A percentile compares a stretch with the other conserved stretches of the same genome.
Evolutionary conservation across 1,139 yeast genomes (phyloP).

Genomic region (Yamadazyma atlantica): DNA sequence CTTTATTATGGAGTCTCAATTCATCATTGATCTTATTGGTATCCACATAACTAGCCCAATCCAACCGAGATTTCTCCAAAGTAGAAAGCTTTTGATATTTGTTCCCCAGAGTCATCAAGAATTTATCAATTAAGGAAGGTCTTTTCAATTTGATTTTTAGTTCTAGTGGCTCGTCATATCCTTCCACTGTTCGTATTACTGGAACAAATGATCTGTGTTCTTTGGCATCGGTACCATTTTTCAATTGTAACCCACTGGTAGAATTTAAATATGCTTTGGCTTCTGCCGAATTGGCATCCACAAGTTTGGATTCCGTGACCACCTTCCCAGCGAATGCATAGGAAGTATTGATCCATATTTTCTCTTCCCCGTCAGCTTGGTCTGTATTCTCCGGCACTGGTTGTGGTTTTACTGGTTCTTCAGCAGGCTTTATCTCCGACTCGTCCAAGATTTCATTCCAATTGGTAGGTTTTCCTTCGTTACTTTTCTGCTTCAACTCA

Average conservation of each 20-base stretch:
- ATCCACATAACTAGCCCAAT: slow-evolving; percentile 96
- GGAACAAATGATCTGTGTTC: slow-evolving; percentile 31
- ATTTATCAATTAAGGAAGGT: slow-evolving; percentile 72
- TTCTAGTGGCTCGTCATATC: slow-evolving; percentile 30
- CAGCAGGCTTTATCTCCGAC: slow-evolving; percentile 31
- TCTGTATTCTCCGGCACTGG: slow-evolving; percentile 6
- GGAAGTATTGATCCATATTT: slow-evolving; percentile 69
- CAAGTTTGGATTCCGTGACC: slow-evolving; percentile 73
- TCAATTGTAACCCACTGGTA: slow-evolving; percentile 20
- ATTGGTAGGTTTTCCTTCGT: slow-evolving; percentile 37
- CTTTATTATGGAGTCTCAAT: slow-evolving; percentile 70
- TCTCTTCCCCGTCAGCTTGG: slow-evolving; percentile 21
- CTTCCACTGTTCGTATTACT: slow-evolving; percentile 37
- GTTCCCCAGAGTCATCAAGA: slow-evolving; percentile 30
- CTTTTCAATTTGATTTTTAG: slow-evolving; percentile 55
- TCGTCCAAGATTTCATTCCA: slow-evolving; percentile 9
- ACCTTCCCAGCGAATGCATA: slow-evolving; percentile 90
- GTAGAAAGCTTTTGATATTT: slow-evolving; percentile 75
- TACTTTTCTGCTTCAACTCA: slow-evolving; percentile 25
- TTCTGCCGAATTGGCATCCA: slow-evolving; percentile 76
- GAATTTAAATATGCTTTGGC: slow-evolving; percentile 78
- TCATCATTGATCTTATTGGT: slow-evolving; percentile 82
- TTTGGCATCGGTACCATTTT: slow-evolving; percentile 6
- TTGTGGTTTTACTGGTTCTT: slow-evolving; percentile 18
- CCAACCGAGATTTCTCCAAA: slow-evolving; percentile 85